Conservation (phyloP, 768 basidiomycete genomes). For the Boletus barrowsii region DNA sequence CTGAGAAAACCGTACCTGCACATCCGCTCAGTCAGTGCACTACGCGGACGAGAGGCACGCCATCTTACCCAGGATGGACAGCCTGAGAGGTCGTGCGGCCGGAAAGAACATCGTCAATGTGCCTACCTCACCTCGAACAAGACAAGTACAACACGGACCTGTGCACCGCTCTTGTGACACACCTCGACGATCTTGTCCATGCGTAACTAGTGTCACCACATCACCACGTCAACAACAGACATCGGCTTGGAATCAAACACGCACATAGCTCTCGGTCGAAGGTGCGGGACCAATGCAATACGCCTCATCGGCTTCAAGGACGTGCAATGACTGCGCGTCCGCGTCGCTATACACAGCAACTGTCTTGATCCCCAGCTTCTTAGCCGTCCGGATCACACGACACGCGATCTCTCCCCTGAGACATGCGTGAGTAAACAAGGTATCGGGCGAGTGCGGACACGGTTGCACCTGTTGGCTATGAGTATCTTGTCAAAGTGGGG, state of each 20-base stretch:
- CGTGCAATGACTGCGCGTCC: constrained; percentile 79
- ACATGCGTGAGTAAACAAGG: not conserved
- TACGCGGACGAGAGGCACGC: not conserved
- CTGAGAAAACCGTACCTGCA: constrained; percentile 84
- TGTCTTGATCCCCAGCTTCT: constrained; percentile 83
- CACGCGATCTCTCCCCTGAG: constrained; percentile 92
- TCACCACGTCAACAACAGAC: constrained; percentile 1
- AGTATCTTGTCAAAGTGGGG: constrained; percentile 89
- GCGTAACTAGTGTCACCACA: constrained; percentile 50
- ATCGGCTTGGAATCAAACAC: constrained; percentile 26
- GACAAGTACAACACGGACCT: constrained; percentile 45
- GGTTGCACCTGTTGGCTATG: constrained; percentile 72
- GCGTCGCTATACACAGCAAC: constrained; percentile 92
- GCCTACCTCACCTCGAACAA: not conserved
- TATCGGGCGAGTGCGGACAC: no score
- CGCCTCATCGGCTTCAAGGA: constrained; percentile 84
- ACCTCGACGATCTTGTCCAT: constrained; percentile 88
- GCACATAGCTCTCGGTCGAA: constrained; percentile 84
- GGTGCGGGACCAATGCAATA: constrained; percentile 91
- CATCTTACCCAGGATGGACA: constrained; percentile 80
- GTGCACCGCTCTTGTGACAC: constrained; percentile 77
- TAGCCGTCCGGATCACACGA: constrained; percentile 88
- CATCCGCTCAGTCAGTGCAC: not conserved
- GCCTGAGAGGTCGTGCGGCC: constrained; percentile 50
- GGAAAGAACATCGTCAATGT: not conserved